Evolutionary conservation across 208 protist genomes (phyloP).

Genomic region (Acanthamoeba castellanii): DNA sequence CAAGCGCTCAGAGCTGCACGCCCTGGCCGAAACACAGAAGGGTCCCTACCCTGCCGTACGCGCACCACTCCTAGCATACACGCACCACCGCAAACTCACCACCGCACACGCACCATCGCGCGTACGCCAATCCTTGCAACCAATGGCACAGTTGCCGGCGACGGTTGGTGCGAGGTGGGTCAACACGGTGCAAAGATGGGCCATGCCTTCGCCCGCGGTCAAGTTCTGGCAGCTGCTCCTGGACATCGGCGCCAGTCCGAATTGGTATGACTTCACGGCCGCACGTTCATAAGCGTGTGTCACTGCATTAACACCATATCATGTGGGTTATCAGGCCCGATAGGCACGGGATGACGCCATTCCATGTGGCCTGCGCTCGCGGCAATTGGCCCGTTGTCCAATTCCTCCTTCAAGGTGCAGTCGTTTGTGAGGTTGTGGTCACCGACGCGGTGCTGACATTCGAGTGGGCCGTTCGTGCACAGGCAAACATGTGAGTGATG

Average conservation of each 20-base stretch:
- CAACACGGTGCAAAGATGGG: neutral
- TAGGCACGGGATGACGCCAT: neutral
- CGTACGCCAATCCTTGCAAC: neutral
- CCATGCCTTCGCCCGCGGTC: neutral
- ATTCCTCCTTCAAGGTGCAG: neutral
- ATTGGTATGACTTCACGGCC: neutral
- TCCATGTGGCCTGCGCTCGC: neutral
- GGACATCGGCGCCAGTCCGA: neutral
- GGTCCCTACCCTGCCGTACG: conserved; percentile 14
- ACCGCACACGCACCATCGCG: neutral
- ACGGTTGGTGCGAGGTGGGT: neutral
- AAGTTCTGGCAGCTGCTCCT: conserved; percentile 5
- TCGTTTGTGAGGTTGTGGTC: neutral
- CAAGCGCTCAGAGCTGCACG: neutral
- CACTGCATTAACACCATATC: too few relatives aligned
- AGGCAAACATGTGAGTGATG: neutral
- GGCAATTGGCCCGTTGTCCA: conserved; percentile 13
- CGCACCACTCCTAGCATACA: too few relatives aligned
- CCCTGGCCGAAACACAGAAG: neutral
- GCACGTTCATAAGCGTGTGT: too few relatives aligned
- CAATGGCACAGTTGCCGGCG: neutral
- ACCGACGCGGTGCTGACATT: neutral
- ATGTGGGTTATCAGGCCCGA: neutral
- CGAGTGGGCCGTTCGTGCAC: neutral
- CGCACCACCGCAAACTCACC: too few relatives aligned